phyloP scores from a whole-genome alignment of 352 stramenopile genomes.

The Globisporangium echinulatum region DNA sequence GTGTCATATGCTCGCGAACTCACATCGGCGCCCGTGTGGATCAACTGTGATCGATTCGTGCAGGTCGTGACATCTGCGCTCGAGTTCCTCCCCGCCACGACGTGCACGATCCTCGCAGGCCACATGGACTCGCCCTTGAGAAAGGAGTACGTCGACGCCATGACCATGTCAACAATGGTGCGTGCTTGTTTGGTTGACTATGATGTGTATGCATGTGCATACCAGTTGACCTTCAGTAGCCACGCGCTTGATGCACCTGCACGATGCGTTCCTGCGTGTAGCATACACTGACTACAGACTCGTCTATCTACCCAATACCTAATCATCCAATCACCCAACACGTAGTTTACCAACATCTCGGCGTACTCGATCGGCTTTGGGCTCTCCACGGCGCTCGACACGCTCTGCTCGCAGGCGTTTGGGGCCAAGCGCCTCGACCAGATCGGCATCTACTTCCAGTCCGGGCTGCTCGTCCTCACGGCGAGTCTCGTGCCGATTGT shows the following conservation, averaged over 20 bases:
- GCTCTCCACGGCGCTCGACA: conserved; percentile 68
- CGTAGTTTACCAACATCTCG: conserved; percentile 70
- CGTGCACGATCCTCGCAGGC: conserved; percentile 48
- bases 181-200: neutral
- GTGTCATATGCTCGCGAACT: neutral
- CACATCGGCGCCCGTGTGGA: too few species aligned
- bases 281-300: too few species aligned
- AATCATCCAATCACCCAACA: too few species aligned
- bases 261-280: too few species aligned
- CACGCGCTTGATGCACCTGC: too few species aligned
- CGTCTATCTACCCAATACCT: too few species aligned
- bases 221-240: too few species aligned
- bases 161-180: conserved; percentile 48
- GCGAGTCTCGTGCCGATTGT: conserved; percentile 40
- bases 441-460: conserved; percentile 79
- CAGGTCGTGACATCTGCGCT: conserved; percentile 30
- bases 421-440: conserved; percentile 48
- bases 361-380: conserved; percentile 55
- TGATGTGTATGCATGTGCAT: too few species aligned
- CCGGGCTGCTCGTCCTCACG: conserved; percentile 45
- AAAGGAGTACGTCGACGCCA: conserved; percentile 53
- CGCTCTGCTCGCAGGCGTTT: conserved; percentile 63
- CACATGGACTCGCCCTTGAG: conserved; percentile 52
- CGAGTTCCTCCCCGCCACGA: conserved; percentile 47
- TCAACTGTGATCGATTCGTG: too few species aligned